Base-by-base conservation (phyloP, 495 filamentous ascomycete genomes). In the Evernia prunastri region DNA sequence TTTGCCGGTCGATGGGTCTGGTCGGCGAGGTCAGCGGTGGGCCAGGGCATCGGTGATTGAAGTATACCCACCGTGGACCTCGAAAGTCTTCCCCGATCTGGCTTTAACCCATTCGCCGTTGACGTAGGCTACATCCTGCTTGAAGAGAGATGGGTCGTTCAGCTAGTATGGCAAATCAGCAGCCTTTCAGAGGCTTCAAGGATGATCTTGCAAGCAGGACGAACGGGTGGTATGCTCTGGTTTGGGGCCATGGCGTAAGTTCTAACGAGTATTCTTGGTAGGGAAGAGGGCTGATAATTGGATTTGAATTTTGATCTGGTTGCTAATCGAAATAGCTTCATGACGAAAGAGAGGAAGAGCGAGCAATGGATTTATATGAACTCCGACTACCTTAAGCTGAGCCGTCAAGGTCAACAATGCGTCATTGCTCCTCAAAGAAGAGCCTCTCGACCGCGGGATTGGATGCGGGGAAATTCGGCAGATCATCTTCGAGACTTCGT, bases 51-150 rank as follows among this genome's bases (percentile, higher is more conserved):
- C 33, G 58, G 18, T 40, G n/a, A n/a, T n/a, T n/a, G 29, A 67
- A 13, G 60, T 17, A 42, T 56, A 37, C 63, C 56, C 79, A 88
- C 88, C 88, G 66, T 84, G 77, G 39, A 92, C 87, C 60, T 90
- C 82, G 69, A 96, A 96, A 27, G 89, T 92, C 74, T 91, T 84
- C 54, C 87, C 87, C 2, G 88, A 90, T 67, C 82, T 78, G 45
- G 90, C 86, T 60, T 78, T 80, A 56, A 94, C 80, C 87, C 89
- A 96, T 77, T 91, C 84, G 68, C 90, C 90, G 75, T 95, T 90
- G 67, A 96, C 86, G 70, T 92, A 96, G 66, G 82, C 85, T 67
- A 90, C 89, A 64, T 89, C 77, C 43, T 83, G 77, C 73, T 90
- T 92, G 70, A 96, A 84, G 31, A 96, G 83, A 6, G 89, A 90